Percentiles rank a stretch among this genome's conserved stretches.
These are phyloP conservation scores for Lophium mytilinum DNA, from an alignment of 495 filamentous ascomycete genomes.

Conservation along the genomic window DNA sequence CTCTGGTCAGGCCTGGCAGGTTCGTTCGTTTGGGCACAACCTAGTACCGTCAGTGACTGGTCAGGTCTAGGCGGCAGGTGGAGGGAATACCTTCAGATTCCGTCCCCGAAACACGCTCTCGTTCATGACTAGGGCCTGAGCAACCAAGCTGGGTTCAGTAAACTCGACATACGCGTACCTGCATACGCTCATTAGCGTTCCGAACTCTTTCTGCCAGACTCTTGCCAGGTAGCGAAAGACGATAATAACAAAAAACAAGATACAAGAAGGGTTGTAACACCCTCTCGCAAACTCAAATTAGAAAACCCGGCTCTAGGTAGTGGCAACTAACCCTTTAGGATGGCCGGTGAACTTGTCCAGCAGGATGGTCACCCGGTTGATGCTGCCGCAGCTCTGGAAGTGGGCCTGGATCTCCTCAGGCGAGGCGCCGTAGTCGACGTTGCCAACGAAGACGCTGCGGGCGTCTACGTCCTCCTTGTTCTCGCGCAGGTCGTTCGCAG, in stretches of 20 bases:
- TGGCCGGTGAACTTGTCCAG: conserved; percentile 97
- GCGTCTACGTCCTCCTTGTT: conserved; percentile 94
- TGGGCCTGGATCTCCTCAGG: conserved; percentile 99
- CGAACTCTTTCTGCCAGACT: conserved; percentile 38
- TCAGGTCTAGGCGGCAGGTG: neutral
- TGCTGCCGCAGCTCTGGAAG: conserved; percentile 94
- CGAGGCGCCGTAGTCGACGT: conserved; percentile 96
- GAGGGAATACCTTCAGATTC: conserved; percentile 70
- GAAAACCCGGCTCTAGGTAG: conserved; percentile 25
- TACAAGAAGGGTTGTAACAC: neutral
- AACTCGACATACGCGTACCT: conserved; percentile 99
- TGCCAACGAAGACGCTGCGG: conserved; percentile 95
- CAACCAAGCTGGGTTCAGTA: conserved; percentile 85
- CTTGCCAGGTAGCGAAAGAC: conserved; percentile 44
- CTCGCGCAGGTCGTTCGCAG: conserved; percentile 72
- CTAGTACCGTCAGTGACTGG: conserved; percentile 34
- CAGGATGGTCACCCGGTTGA: conserved; percentile 96
- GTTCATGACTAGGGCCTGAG: conserved; percentile 88
- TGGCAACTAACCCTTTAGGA: conserved; percentile 82
- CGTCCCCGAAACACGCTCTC: conserved; percentile 94
- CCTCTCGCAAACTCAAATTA: neutral
- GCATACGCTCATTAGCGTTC: conserved; percentile 42
- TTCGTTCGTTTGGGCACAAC: conserved; percentile 97
- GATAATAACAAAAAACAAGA: conserved; percentile 1
- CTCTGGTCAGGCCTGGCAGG: conserved; percentile 74